Conservation (phyloP, 306 rosid species). For the Malus sieversii region DNA sequence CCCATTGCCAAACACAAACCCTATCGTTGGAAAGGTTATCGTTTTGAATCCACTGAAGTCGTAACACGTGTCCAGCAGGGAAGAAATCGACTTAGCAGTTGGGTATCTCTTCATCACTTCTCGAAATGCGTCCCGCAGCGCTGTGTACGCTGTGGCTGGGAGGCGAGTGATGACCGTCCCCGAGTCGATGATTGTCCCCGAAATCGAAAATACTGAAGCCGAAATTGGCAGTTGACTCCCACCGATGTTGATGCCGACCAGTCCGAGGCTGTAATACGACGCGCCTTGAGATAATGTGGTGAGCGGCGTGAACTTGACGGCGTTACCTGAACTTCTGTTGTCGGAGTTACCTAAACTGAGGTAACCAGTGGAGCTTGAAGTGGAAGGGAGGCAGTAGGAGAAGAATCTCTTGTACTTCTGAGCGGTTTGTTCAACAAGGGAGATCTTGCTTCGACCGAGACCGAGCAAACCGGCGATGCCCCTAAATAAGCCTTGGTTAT, state of each 20-base stretch:
- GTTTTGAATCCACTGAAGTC: not conserved
- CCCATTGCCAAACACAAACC: constrained; percentile 10
- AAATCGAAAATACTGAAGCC: not conserved
- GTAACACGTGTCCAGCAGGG: constrained; percentile 24
- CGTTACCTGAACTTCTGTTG: not conserved
- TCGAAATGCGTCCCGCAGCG: constrained; percentile 4
- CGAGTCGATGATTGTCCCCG: constrained; percentile 22
- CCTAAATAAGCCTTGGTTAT: no score
- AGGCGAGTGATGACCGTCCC: constrained; percentile 17
- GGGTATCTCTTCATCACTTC: constrained; percentile 10
- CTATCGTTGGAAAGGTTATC: constrained; percentile 4
- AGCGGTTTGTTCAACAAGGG: constrained; percentile 60
- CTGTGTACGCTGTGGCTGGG: constrained; percentile 15
- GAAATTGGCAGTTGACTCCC: constrained; percentile 31
- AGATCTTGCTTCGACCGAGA: constrained; percentile 62
- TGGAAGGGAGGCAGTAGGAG: constrained; percentile 71
- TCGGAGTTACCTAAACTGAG: constrained; percentile 34
- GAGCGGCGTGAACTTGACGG: constrained; percentile 50
- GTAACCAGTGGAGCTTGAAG: constrained; percentile 43
- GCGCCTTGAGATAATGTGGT: not conserved
- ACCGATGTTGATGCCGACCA: constrained; percentile 30
- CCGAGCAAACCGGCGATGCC: constrained; percentile 59
- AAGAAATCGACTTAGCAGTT: not conserved
- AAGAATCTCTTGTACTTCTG: constrained; percentile 35
- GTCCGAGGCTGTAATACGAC: constrained; percentile 44